Evolutionary conservation across 352 stramenopile genomes (phyloP).

Genomic region (Globisporangium cederbergense): DNA sequence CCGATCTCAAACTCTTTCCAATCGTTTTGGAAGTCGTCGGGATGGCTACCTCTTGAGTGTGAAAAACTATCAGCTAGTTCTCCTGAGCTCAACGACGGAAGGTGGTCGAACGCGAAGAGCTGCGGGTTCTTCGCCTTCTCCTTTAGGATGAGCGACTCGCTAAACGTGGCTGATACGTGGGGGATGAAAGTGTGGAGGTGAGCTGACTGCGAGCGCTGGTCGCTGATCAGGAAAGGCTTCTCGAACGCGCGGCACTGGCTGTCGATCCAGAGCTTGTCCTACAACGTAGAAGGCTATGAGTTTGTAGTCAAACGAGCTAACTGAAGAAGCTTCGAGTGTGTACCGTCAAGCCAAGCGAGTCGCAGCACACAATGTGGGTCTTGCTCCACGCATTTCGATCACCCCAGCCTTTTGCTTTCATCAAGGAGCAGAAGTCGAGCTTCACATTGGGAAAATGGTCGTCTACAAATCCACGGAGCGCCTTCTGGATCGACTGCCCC

Average conservation of each 20-base stretch:
- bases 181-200: constrained; percentile 13
- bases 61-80: neutral
- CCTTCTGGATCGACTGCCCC: neutral
- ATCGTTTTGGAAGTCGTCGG: neutral
- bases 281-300: neutral
- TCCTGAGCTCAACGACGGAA: constrained; percentile 6
- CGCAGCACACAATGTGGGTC: constrained; percentile 9
- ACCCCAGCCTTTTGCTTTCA: neutral
- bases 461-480: constrained; percentile 5
- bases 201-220: neutral
- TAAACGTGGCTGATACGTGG: constrained; percentile 18
- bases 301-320: no score
- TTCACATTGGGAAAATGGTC: neutral
- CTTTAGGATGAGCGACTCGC: constrained; percentile 15
- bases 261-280: constrained; percentile 24
- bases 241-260: constrained; percentile 18
- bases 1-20: constrained; percentile 16
- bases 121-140: constrained; percentile 6
- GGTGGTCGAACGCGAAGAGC: constrained; percentile 22
- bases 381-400: constrained; percentile 11
- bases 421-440: constrained; percentile 9
- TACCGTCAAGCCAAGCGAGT: constrained; percentile 14
- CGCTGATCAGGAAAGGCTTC: constrained; percentile 20
- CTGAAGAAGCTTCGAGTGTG: neutral
- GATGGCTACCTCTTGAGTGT: no score